phyloP scores from a whole-genome alignment of 2,329 filamentous ascomycete species.

The Cadophora sp. region DNA sequence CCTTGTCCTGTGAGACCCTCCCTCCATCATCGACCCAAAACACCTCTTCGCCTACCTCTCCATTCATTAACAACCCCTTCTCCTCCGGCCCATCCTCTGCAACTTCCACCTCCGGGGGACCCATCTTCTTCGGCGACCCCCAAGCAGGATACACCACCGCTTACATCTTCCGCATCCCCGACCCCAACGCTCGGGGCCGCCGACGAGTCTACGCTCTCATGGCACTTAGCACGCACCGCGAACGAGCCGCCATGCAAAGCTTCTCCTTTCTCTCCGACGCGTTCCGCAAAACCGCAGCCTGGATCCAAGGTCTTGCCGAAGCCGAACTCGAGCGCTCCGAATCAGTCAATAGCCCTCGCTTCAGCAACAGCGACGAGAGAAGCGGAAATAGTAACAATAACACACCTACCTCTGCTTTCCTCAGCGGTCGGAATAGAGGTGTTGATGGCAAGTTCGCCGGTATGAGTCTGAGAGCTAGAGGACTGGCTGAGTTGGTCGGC shows the following conservation, averaged over 20 bases:
- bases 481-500: slow-evolving; percentile 70
- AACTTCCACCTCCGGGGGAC: slow-evolving; percentile 63
- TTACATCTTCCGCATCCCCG: slow-evolving; percentile 73
- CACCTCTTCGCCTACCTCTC: slow-evolving; percentile 49
- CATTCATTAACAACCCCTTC: slow-evolving; percentile 49
- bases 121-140: slow-evolving; percentile 73
- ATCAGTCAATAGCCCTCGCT: slow-evolving; percentile 26
- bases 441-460: slow-evolving; percentile 46
- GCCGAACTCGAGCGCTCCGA: slow-evolving; percentile 60
- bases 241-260: slow-evolving; percentile 69
- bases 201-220: slow-evolving; percentile 74
- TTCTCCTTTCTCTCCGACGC: slow-evolving; percentile 67
- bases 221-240: slow-evolving; percentile 69
- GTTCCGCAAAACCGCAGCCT: slow-evolving; percentile 68
- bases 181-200: slow-evolving; percentile 70
- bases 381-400: slow-evolving; percentile 13
- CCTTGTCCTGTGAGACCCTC: slow-evolving; percentile 70
- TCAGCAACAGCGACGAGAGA: slow-evolving; percentile 3
- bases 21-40: slow-evolving; percentile 56
- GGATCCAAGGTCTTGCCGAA: slow-evolving; percentile 71
- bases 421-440: slow-evolving; percentile 40
- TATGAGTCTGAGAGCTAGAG: slow-evolving; percentile 63
- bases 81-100: slow-evolving; percentile 46
- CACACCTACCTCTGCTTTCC: slow-evolving; percentile 34
- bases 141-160: slow-evolving; percentile 71